Percentiles rank a stretch among this genome's conserved stretches.
Conservation (phyloP, 257 asterid genomes). For the Phtheirospermum japonicum region DNA sequence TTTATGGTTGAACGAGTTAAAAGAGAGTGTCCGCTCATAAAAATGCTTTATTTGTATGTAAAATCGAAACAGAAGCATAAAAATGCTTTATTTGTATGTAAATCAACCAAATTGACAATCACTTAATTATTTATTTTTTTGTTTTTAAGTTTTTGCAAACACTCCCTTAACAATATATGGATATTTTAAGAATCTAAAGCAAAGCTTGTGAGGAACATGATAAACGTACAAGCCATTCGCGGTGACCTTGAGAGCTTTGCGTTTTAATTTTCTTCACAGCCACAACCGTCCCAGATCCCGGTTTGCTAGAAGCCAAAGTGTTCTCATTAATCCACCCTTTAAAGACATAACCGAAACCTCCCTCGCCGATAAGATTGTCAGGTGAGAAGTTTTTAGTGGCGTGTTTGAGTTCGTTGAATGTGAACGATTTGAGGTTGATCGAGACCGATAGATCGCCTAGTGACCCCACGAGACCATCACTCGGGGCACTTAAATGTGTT, state of each 20-base stretch:
- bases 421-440: slow-evolving; percentile 53
- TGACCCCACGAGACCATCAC: slow-evolving; percentile 17
- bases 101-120: no score
- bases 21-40: no score
- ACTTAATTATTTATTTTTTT: no score
- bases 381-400: slow-evolving; percentile 63
- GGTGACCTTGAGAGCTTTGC: slow-evolving; percentile 69
- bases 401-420: slow-evolving; percentile 55
- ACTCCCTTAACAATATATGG: no score
- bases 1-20: no score
- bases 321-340: slow-evolving; percentile 72
- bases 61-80: no score
- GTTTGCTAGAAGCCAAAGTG: slow-evolving; percentile 47
- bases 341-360: slow-evolving; percentile 77
- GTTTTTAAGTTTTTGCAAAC: no score
- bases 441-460: slow-evolving; percentile 35
- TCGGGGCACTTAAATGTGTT: slow-evolving; percentile 17
- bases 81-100: no score
- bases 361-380: slow-evolving; percentile 74
- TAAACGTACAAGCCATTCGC: slow-evolving; percentile 77
- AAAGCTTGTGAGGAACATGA: no score
- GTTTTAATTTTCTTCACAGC: slow-evolving; percentile 67
- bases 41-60: no score
- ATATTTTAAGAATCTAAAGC: no score
- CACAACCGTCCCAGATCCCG: slow-evolving; percentile 64